Evolutionary conservation across 2,329 filamentous ascomycete genomes (phyloP).

Genomic region (Lomentospora prolificans): DNA sequence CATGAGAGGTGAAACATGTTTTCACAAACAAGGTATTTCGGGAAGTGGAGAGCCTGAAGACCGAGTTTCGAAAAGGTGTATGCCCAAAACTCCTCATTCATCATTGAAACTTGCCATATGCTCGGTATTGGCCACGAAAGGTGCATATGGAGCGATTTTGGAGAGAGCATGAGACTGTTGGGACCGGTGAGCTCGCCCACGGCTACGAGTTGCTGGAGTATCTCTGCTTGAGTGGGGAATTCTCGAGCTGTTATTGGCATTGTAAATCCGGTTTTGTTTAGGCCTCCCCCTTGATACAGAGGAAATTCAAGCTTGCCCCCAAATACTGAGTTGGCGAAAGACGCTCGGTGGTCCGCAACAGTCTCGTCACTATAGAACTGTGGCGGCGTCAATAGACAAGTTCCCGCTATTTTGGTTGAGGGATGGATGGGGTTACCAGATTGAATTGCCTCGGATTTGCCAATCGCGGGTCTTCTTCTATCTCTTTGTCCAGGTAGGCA

Average conservation of each 20-base stretch:
- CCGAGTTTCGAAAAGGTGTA: constrained; percentile 3
- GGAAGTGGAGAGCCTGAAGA: neutral
- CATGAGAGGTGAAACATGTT: constrained; percentile 1
- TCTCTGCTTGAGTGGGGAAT: neutral
- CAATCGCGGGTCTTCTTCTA: neutral
- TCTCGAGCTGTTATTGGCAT: neutral
- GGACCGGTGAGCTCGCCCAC: constrained; percentile 1
- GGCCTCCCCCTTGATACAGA: neutral
- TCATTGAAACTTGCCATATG: neutral
- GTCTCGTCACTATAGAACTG: neutral
- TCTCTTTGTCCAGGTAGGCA: neutral
- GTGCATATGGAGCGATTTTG: neutral
- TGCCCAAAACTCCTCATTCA: constrained; percentile 9
- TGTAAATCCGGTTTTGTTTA: neutral
- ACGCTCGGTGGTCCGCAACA: constrained; percentile 1
- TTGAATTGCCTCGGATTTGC: neutral
- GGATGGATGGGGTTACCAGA: neutral
- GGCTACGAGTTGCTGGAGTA: neutral
- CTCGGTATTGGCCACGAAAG: neutral
- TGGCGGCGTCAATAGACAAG: too few species aligned
- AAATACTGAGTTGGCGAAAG: constrained; percentile 5
- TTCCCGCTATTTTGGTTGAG: too few species aligned
- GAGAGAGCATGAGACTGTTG: neutral
- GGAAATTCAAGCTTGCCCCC: constrained; percentile 6
- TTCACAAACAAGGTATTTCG: neutral